Evolutionary conservation across 768 basidiomycete genomes (phyloP), one percentile per base, ranked within the genome.

Genomic region (Saitozyma podzolica): DNA sequence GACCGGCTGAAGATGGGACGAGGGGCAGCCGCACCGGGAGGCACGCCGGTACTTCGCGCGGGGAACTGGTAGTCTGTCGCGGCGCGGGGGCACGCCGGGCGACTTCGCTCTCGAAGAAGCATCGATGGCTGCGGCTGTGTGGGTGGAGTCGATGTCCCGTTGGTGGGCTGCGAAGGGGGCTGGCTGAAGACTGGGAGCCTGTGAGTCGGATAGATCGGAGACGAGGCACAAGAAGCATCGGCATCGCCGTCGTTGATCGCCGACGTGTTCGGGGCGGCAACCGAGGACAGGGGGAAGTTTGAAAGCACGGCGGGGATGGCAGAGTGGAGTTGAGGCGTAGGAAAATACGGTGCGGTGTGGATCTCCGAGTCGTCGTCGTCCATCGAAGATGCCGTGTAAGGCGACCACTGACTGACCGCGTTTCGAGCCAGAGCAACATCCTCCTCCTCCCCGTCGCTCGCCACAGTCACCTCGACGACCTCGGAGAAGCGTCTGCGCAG

Each of bases 401-500:
- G 66, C 17, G 73, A 75, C 73, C 73, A 75, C 7, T 50, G 56
- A 53, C 64, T 70, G 40, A 66, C 61, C 9, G 51, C 54, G 8
- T 54, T 48, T 17, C 62, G 53, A 49, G 60, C 64, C 16, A 61
- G 54, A 20, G 49, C 29, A 40, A 7, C 50, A 50, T 50, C 61
- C 6, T 72, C 64, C 14, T 66, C 64, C 41, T 68, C 64, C 11
- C 59, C 64, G 11, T 59, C 51, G 14, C 58, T 59, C 10, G 64
- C 58, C 19, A 49, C 55, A 8, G 67, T 66, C 2, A 77, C 71
- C 50, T 77, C 73, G 47, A 77, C 75, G 10, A 73, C 73, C 47
- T 77, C 73, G 16, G 67, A 71, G 61, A 75, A 77, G 39, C 71
- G 50, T 37, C 75, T 19, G 42, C 68, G 29, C 5, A 76, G 64